Base-by-base conservation (phyloP, 2,329 filamentous ascomycete genomes). In the Ascochyta fabae region DNA sequence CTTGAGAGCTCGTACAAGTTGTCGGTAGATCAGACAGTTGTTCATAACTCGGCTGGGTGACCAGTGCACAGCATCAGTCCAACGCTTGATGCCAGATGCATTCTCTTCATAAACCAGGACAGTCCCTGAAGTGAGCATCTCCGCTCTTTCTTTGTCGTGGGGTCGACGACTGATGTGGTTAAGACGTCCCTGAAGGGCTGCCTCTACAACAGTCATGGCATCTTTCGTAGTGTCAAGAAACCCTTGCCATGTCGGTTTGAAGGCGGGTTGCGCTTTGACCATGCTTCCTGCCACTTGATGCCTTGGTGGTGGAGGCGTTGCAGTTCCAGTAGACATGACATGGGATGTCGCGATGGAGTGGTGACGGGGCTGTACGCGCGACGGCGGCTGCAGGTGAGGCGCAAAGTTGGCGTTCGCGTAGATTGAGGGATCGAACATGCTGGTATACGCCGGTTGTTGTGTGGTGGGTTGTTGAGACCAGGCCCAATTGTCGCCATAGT, bases 71-170 rank as follows among this genome's bases (percentile, higher is more conserved):
- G 93, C 92, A 65, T 97, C 93, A 0, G 92, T 96, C 93, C 93
- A 97, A 52, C 93, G 84, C 78, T 96, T 96, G 78, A 96, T 96
- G 5, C 92, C 92, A 0, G 92, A 96, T 0, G 91, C 88, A 58
- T 91, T 88, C 73, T 96, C 92, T 69, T 96, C 92, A 74, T 96
- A 97, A 62, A 96, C 91, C 76, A 96, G 95, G 42, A 96, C 85
- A 63, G 89, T 89, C 33, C 93, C 93, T 64, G 91, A 96, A 63
- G 85, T 85, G 70, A 96, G 95, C 47, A 96, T 84, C 19, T 86
- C 82, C 23, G 82, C 81, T 47, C 92, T 84, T 76, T 96, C 93
- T 47, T 91, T 84, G 68, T 96, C 93, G 73, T 96, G 91, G 1
- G 93, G 93, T 48, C 93, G 84, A 45, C 93, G 88, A 16, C 91